Evolutionary conservation across 1,284 basidiomycete species (phyloP).

Genomic region (Blastosporella zonata): DNA sequence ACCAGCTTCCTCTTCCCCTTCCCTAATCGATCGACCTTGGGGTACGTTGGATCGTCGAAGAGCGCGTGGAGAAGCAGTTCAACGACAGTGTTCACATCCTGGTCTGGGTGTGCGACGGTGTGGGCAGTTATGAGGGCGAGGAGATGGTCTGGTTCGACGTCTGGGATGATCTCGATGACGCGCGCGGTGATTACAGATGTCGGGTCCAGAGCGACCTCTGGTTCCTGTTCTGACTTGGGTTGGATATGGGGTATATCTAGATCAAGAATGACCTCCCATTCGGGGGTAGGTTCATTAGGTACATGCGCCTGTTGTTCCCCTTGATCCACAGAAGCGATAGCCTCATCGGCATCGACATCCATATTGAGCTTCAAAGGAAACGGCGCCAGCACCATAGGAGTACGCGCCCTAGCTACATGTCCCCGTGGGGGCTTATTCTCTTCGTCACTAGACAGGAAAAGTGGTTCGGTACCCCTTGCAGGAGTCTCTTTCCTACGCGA

Average conservation of each 20-base stretch:
- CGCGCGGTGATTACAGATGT: constrained; percentile 33
- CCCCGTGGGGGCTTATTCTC: constrained; percentile 23
- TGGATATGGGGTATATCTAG: neutral
- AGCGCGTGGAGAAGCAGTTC: constrained; percentile 54
- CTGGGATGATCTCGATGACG: constrained; percentile 66
- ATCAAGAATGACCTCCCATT: neutral
- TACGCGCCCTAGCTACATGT: neutral
- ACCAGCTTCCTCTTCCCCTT: constrained; percentile 43
- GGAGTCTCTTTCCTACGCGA: constrained; percentile 10
- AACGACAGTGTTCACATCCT: constrained; percentile 36
- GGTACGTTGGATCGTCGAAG: constrained; percentile 62
- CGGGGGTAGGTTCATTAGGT: neutral
- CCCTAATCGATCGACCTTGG: constrained; percentile 51
- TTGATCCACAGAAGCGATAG: no score
- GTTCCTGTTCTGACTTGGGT: neutral
- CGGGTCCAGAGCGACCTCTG: constrained; percentile 3
- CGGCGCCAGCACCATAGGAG: neutral
- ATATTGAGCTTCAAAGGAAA: constrained; percentile 3
- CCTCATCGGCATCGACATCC: neutral
- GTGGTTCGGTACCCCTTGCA: constrained; percentile 11
- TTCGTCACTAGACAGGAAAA: constrained; percentile 29
- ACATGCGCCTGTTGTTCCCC: neutral
- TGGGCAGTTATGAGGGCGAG: constrained; percentile 43
- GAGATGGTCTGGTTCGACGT: constrained; percentile 55
- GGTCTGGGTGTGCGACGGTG: constrained; percentile 24